Evolutionary conservation across 768 basidiomycete species (phyloP).

Genomic region (Boletus subcaerulescens): DNA sequence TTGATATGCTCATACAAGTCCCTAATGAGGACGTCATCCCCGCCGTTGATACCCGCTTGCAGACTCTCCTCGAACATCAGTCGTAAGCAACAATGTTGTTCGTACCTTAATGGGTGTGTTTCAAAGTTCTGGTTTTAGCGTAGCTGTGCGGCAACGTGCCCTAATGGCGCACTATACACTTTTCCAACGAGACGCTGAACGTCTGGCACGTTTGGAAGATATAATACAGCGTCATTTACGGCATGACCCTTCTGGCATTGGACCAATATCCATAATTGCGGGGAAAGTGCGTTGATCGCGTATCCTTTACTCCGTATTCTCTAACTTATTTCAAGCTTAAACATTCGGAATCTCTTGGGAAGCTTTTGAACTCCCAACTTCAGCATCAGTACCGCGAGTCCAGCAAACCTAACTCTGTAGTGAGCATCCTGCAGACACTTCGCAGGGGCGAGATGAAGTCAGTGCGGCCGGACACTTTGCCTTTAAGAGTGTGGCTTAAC

Average conservation of each 20-base stretch:
- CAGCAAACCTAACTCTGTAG: background rate
- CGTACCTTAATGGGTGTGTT: background rate
- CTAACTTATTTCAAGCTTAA: conserved; percentile 22
- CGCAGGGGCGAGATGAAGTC: conserved; percentile 23
- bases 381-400: conserved; percentile 12
- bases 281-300: conserved; percentile 23
- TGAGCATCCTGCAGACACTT: conserved; percentile 23
- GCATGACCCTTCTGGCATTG: conserved; percentile 8
- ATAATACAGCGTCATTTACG: conserved; percentile 12
- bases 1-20: conserved; percentile 62
- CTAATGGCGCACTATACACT: conserved; percentile 57
- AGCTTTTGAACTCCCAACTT: conserved; percentile 23
- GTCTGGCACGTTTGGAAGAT: conserved; percentile 42
- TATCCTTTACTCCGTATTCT: background rate
- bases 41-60: conserved; percentile 65
- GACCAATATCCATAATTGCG: conserved; percentile 7
- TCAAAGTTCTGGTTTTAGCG: conserved; percentile 35
- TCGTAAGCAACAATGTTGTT: conserved; percentile 60
- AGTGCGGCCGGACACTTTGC: background rate
- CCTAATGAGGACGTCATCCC: conserved; percentile 70
- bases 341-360: conserved; percentile 19
- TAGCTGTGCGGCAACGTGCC: conserved; percentile 58
- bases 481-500: background rate
- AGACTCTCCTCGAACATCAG: conserved; percentile 64
- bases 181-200: conserved; percentile 42